Conservation (phyloP, 208 protist genomes). For the Vickermania spadyakhi region DNA sequence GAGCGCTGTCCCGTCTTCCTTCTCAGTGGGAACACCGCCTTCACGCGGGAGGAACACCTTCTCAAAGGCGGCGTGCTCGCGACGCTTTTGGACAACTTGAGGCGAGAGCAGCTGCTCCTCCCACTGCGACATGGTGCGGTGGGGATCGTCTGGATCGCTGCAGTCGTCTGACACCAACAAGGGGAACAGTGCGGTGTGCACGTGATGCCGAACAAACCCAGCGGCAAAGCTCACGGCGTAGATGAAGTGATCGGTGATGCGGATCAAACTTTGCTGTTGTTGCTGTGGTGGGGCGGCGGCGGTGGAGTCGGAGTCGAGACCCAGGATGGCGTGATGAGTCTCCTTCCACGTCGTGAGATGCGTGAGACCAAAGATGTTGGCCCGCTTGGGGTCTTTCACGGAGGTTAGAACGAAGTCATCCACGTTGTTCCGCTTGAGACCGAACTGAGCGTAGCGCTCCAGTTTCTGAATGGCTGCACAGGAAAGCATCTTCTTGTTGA, state of each 20-base stretch:
- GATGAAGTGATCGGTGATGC: conserved; percentile 52
- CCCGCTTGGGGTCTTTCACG: conserved; percentile 50
- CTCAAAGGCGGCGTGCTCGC: neutral
- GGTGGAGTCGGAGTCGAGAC: conserved; percentile 3
- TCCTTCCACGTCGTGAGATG: conserved; percentile 59
- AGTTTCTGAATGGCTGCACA: conserved; percentile 81
- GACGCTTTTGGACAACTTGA: neutral
- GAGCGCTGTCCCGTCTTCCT: neutral
- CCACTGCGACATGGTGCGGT: neutral
- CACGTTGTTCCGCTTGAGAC: conserved; percentile 54
- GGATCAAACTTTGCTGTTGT: neutral
- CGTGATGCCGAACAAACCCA: conserved; percentile 43
- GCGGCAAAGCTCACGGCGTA: conserved; percentile 71
- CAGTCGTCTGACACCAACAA: neutral
- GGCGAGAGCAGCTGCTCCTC: neutral
- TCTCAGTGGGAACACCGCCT: neutral
- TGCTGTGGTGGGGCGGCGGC: conserved; percentile 1
- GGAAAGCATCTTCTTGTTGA: conserved; percentile 40
- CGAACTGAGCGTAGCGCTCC: conserved; percentile 79
- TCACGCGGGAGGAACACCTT: neutral
- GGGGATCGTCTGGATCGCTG: neutral
- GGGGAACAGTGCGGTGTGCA: conserved; percentile 10
- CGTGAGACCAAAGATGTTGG: conserved; percentile 80
- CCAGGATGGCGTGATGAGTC: conserved; percentile 20
- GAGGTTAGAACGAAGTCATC: conserved; percentile 69